Evolutionary conservation across 768 basidiomycete species (phyloP), one percentile per base, ranked within the genome.

Genomic region (Calocera viscosa): DNA sequence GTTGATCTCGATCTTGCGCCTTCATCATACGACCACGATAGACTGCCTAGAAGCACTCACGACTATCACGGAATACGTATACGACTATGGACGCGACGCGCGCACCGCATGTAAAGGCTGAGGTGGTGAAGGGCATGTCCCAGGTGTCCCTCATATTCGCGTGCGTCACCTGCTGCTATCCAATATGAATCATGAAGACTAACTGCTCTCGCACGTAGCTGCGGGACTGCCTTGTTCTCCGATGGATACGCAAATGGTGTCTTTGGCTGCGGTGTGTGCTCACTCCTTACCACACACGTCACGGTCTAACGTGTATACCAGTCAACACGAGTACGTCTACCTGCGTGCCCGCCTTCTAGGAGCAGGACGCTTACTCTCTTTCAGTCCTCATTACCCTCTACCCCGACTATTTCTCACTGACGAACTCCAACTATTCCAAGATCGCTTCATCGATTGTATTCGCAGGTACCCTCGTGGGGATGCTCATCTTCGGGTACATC

Each of bases 181-280:
- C 71, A n/a, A 64, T 69, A 68, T 28, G 53, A 69, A 14, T 69
- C 70, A 34, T 65, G 72, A 60, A 71, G 73, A 60, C 66, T 68
- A 34, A 63, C 69, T 14, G 73, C 73, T 65, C 71, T 73, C 66
- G 64, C 72, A 2, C 71, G 72, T 26, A 72, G 72, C 64, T 91
- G 90, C 74, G 90, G 90, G 72, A 93, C 91, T 1, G 90, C 91
- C 43, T 78, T 92, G 47, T 91, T 93, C 77, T 91, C 90, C 30
- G 90, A 93, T 75, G 90, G 89, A 32, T 92, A 91, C 74, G 86
- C 89, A 26, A 91, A 91, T 74, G 84, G 83, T 73, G 80, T 72
- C 73, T 70, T 73, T 39, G 66, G 72, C 69, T 26, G 64, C 30
- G 33, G 38, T 39, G 34, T 16, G 53, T 49, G 5, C 7, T 38